Conservation (phyloP, 2,329 filamentous ascomycete genomes). For the Fusarium sororula region DNA sequence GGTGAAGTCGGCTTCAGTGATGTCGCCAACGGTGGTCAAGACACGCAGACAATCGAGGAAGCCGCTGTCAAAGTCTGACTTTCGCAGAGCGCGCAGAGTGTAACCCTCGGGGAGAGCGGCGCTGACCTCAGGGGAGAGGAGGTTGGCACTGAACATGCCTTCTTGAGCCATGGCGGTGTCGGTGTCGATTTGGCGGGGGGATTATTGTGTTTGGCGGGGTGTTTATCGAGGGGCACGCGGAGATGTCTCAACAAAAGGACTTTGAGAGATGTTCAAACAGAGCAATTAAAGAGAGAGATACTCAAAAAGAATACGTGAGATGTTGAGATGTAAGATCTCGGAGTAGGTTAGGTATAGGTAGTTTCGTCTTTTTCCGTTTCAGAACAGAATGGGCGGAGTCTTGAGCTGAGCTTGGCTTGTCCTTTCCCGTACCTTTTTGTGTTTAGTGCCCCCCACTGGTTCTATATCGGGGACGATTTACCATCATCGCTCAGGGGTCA, state of each 20-base stretch:
- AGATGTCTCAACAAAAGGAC: not conserved
- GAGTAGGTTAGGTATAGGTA: not conserved
- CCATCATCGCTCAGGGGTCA: constrained; percentile 23
- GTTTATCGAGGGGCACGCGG: constrained; percentile 20
- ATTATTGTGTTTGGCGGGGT: not conserved
- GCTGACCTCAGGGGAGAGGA: constrained; percentile 81
- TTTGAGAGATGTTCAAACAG: not conserved
- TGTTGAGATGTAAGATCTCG: constrained; percentile 22
- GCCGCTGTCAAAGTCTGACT: constrained; percentile 79
- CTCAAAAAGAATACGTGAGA: not conserved
- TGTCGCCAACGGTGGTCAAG: constrained; percentile 91
- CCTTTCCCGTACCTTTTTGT: not conserved
- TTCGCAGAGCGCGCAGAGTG: constrained; percentile 80
- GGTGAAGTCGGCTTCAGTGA: constrained; percentile 77
- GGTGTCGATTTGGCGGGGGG: constrained; percentile 30
- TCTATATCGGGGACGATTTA: constrained; percentile 16
- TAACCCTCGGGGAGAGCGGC: constrained; percentile 82
- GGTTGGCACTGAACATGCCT: constrained; percentile 78
- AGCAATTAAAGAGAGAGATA: constrained; percentile 8
- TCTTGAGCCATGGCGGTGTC: constrained; percentile 46
- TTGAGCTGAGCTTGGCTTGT: constrained; percentile 12
- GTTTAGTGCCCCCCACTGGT: constrained; percentile 11
- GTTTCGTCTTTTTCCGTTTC: constrained; percentile 13
- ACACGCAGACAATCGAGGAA: constrained; percentile 93
- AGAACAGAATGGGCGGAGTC: constrained; percentile 12